Evolutionary conservation across 352 stramenopile genomes (phyloP), one percentile per base, ranked within the genome.

Genomic region (Phytophthora europaea): DNA sequence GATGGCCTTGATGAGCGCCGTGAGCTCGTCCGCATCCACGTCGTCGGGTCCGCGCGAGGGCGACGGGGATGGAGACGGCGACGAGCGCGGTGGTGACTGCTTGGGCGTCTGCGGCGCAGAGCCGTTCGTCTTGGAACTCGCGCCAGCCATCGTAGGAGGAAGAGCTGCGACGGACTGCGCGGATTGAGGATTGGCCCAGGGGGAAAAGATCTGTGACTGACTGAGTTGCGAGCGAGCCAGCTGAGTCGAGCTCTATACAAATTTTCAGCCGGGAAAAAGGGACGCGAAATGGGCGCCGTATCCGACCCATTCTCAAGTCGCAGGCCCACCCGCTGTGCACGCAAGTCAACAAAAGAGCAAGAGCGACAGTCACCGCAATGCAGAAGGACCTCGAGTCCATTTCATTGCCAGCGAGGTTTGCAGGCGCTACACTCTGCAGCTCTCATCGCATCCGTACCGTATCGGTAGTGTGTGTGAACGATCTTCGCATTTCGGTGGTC

Each of bases 1-100:
- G 76, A 97, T 86, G 61, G 90, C 90, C 68, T 95, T 91, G 73
- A 97, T 89, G 13, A 97, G 80, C 65, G 90, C 90, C 38, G 85
- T 92, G 28, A 97, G 85, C 74, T 97, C 90, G 28, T 94, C 90
- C 48, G 78, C 79, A 55, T 90, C 79, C 55, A 95, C 87, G 58
- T 80, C 65, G 56, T 81, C 72, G 22, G 73, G 71, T 5, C 73
- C 61, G 69, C 62, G 66, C 28, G 68, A 69, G 16, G 78, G 73
- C 28, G 79, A 80, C 36, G 78, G 57, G 26, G 76, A 74, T 13
- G 75, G 57, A 26, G 76, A 74, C 12, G 75, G 78, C 4, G 73
- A 79, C 38, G 75, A 53, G 43, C 59, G 22, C 6, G 62, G 59
- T 26, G 48, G 52, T 26, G 68, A 69, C 0, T 69, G 76, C 65